Evolutionary conservation across 352 stramenopile genomes (phyloP).

Genomic region (Poterioochromonas sp.): DNA sequence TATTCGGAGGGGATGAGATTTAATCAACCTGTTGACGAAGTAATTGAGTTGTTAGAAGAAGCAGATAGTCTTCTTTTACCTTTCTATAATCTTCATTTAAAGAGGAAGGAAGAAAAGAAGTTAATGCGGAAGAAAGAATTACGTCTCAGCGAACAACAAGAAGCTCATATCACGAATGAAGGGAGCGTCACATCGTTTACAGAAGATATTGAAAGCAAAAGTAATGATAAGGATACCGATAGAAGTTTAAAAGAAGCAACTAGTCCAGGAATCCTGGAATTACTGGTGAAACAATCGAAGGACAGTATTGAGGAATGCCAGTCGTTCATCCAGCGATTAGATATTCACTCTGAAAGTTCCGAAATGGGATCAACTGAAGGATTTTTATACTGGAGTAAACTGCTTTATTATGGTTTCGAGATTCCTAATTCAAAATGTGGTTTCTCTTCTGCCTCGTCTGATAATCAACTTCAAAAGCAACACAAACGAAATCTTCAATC

Average conservation of each 20-base stretch:
- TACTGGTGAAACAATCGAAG: neutral
- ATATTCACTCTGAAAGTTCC: neutral
- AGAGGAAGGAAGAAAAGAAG: too few relatives aligned
- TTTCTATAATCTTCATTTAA: neutral
- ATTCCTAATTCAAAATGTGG: conserved; percentile 1
- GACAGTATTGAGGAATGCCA: neutral
- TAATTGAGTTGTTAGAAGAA: neutral
- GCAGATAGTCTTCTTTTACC: neutral
- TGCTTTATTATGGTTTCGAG: neutral
- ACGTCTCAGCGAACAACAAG: neutral
- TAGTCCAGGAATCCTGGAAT: neutral
- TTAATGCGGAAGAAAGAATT: too few relatives aligned
- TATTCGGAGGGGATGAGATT: neutral
- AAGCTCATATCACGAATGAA: neutral
- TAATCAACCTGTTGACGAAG: neutral
- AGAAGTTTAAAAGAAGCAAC: too few relatives aligned
- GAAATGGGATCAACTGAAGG: neutral
- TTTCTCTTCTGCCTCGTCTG: neutral
- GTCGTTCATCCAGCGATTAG: neutral
- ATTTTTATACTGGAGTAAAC: neutral
- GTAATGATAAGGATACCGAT: too few relatives aligned
- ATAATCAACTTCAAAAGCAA: neutral
- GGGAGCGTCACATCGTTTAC: neutral
- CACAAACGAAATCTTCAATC: neutral
- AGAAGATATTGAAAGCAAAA: too few relatives aligned